Evolutionary conservation across 1,284 basidiomycete genomes (phyloP), one percentile per base, ranked within the genome.

Genomic region (Pisolithus thermaeus): DNA sequence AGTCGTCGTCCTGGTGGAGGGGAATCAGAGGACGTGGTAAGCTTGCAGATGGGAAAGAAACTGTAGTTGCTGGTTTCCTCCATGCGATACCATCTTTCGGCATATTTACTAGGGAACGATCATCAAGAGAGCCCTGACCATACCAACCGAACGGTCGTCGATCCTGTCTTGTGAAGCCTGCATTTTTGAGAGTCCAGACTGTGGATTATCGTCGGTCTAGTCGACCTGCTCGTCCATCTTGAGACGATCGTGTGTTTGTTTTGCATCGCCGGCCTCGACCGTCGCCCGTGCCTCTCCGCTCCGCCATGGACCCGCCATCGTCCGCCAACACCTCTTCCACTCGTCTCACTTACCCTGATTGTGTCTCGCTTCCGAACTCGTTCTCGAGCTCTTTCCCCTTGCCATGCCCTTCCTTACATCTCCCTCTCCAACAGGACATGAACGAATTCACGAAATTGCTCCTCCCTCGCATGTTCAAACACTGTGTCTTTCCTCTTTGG

Each of bases 401-500:
- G 43, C 22, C 27, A 16, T 30, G 11, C 28, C 28, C 49, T 46
- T 18, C 22, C 43, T 9, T 14, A 43, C 42, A n/a, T 43, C 28
- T 35, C 28, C 11, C 30, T 27, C 53, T 30, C 53, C 52, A 36
- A 25, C 35, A 85, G 85, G 92, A 97, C 75, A 96, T 97, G 90
- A 96, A 94, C 73, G 90, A 93, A 61, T 97, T 98, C 71, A 96
- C 93, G 42, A 96, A 93, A 66, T 84, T 87, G 46, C 90, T 97
- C 61, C 79, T 97, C 46, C 95, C 95, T 0, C 85, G 90, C 48
- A 88, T 97, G 73, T 98, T 97, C 80, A 92, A 97, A 64, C 95
- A 98, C 69, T 95, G 91, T 16, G 97, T 97, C 65, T 98, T 98
- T 69, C 94, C 27, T 86, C 81, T 51, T 96, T 96, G 64, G 92